Evolutionary conservation across 148 eudicot species (phyloP), one percentile per base, ranked within the genome.

Genomic region (Polygonum maritimum): DNA sequence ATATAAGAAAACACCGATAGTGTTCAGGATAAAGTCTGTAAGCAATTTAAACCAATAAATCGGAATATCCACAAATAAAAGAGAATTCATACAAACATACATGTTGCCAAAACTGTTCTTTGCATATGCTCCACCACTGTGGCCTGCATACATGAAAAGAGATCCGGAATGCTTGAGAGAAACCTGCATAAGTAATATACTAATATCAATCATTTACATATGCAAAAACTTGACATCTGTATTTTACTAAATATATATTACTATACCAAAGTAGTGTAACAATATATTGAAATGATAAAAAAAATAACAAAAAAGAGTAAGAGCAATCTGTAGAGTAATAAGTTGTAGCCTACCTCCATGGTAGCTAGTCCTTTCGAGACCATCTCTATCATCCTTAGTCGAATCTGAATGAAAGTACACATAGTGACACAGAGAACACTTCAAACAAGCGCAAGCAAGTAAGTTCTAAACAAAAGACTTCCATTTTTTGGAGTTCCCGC

Each of bases 71-170:
- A 31, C 63, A 35, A 60, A 18, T 19, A 44, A 22, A 60, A 22
- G 54, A 15, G 21, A 48, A 26, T 2, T 35, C 15, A 57, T 54
- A 8, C 52, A 39, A 26, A 51, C 97, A 78, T 87, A 94, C 97
- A 94, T 84, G 73, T 94, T 92, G 74, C 98, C 97, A 75, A 80
- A 94, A 81, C 97, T 92, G 78, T 94, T 94, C 83, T 94, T 94
- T 26, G 98, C 98, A 85, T 92, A 95, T 74, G 99, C 97, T 78
- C 99, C 99, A 70, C 99, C 99, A 74, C 89, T 84, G 78, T 92
- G 97, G 74, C 99, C 97, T 77, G 99, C 99, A 85, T 92, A 94
- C 98, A 94, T 94, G 80, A 94, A 92, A 83, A 94, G 89, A 47
- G 98, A 94, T 33, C 98, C 98, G 52, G 98, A 94, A 79, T 94